phyloP scores from a whole-genome alignment of 345 rosid species.

The Lumnitzera racemosa region DNA sequence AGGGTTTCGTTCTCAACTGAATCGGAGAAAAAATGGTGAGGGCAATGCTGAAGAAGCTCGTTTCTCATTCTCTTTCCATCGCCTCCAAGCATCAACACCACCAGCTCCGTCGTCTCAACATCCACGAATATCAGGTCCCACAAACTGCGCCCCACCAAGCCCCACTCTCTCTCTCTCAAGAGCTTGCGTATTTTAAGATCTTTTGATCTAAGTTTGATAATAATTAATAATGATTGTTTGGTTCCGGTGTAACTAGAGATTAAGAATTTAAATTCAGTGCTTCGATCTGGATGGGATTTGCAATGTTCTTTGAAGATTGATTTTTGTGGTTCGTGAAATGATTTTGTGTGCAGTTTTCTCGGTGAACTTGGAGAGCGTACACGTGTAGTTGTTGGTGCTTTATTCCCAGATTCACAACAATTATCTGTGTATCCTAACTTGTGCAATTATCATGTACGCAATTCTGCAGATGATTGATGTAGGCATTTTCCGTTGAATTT shows the following conservation, averaged over 20 bases:
- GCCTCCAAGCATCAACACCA: constrained; percentile 87
- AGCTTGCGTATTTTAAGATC: not conserved
- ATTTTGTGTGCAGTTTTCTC: no score
- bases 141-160: no score
- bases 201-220: not conserved
- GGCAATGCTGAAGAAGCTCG: constrained; percentile 69
- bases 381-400: no score
- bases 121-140: constrained; percentile 91
- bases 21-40: constrained; percentile 33
- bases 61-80: constrained; percentile 63
- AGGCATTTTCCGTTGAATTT: no score
- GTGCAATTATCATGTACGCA: no score
- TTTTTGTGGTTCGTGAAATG: no score
- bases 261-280: no score
- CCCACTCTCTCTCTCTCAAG: not conserved
- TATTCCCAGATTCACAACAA: no score
- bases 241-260: not conserved
- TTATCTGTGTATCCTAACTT: not conserved
- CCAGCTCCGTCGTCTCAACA: constrained; percentile 96
- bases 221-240: not conserved
- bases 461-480: no score
- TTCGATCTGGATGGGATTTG: no score
- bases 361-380: no score
- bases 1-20: constrained; percentile 5
- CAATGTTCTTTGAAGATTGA: no score